These are phyloP conservation scores for Cladophialophora exuberans DNA, from an alignment of 2,329 filamentous ascomycete species.

Conservation along the genomic window DNA sequence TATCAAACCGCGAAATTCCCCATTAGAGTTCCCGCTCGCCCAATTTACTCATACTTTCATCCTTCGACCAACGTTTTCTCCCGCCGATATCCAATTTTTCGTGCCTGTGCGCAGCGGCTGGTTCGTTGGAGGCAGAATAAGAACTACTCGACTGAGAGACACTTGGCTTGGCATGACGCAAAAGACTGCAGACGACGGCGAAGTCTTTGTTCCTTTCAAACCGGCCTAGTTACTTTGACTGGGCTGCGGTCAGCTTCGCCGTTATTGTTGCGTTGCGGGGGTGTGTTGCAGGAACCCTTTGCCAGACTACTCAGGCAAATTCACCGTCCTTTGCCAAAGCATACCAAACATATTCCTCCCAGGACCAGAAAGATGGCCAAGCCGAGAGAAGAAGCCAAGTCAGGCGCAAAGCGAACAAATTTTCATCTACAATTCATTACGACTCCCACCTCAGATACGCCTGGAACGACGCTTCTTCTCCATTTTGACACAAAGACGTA, in stretches of 20 bases:
- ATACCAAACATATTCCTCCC: neutral
- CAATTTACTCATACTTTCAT: no score
- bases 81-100: neutral
- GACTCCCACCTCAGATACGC: slow-evolving; percentile 84
- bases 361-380: slow-evolving; percentile 8
- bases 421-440: slow-evolving; percentile 74
- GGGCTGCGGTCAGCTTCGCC: no score
- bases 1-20: neutral
- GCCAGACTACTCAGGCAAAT: neutral
- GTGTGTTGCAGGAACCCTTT: no score
- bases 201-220: slow-evolving; percentile 2
- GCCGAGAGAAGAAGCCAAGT: slow-evolving; percentile 10
- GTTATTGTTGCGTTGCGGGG: no score
- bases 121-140: neutral
- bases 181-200: neutral
- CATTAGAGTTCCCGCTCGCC: neutral
- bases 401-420: slow-evolving; percentile 48
- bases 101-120: neutral
- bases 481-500: slow-evolving; percentile 84
- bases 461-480: slow-evolving; percentile 75
- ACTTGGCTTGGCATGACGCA: slow-evolving; percentile 6
- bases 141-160: neutral
- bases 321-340: no score
- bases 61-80: neutral
- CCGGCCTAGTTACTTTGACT: no score